Evolutionary conservation across 176 grass and related monocot species (phyloP), one percentile per base, ranked within the genome.

Genomic region (Guadua angustifolia): DNA sequence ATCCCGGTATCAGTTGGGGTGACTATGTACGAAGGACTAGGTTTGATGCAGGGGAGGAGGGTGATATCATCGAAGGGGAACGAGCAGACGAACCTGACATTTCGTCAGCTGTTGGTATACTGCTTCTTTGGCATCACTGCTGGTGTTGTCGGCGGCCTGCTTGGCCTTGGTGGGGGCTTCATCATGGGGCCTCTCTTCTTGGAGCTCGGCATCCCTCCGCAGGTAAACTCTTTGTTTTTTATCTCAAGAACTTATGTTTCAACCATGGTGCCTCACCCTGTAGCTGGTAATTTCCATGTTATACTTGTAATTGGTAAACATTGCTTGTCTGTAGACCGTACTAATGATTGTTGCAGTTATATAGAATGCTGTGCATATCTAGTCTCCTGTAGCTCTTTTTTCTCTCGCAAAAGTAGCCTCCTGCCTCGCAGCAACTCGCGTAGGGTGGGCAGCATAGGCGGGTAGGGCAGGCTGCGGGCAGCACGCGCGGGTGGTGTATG

Each of bases 101-200:
- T 69, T 9, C 67, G 74, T 7, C 94, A 97, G 83, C 53, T 97
- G 4, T 22, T 88, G 9, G 32, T 79, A 0, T 97, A 97, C 60
- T 88, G 88, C 59, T 71, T 81, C 5, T 74, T 88, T 9, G 95
- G 92, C 35, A 46, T 91, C 12, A 18, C 85, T 8, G 92, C 90
- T 5, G 95, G 95, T n/a, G 40, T 91, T 39, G 87, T 92, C 5
- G 92, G 90, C 1, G 92, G 95, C 21, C 56, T 94, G 42, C 85
- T 97, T 7, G 95, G 95, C 26, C 66, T 94, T 32, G 92, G 95
- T 5, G 95, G 95, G 6, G 95, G 95, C 25, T 97, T 91, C 78
- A 94, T 97, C 26, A 89, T 97, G 92, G 90, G 95, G 21, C 88
- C 90, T 9, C 77, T 97, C 38, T 92, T 97, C 66, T 61, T 97